Conservation (phyloP, 208 protist species). For the Porcisia hertigi region DNA sequence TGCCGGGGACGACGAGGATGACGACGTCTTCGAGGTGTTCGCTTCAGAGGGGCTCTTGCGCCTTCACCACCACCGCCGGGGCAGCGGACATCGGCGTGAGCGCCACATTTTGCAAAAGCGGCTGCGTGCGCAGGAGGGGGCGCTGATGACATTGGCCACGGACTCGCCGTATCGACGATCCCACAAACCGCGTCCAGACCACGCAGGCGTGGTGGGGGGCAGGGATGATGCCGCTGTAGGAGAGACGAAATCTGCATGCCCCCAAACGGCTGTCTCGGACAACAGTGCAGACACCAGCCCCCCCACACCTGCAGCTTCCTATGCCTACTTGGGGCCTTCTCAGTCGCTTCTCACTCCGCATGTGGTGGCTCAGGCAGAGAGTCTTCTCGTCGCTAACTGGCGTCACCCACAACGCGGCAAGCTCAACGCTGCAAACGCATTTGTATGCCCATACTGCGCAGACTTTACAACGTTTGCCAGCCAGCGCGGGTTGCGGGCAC, state of each 20-base stretch:
- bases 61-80: constrained; percentile 48
- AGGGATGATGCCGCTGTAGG: not conserved
- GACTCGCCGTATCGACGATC: constrained; percentile 7
- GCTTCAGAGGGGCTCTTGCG: constrained; percentile 14
- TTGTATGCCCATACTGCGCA: constrained; percentile 51
- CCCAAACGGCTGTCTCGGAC: not conserved
- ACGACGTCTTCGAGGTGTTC: not conserved
- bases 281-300: not conserved
- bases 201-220: not conserved
- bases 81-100: constrained; percentile 33
- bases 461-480: constrained; percentile 44
- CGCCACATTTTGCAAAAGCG: constrained; percentile 51
- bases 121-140: constrained; percentile 41
- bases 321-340: not conserved
- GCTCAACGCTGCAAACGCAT: constrained; percentile 3
- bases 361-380: constrained; percentile 19
- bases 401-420: not conserved
- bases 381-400: constrained; percentile 4
- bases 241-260: not conserved
- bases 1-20: constrained; percentile 12
- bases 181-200: not conserved
- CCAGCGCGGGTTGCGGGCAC: constrained; percentile 37
- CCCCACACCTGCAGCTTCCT: not conserved
- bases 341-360: constrained; percentile 14
- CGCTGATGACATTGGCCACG: constrained; percentile 9